phyloP scores from a whole-genome alignment of 495 filamentous ascomycete species.

The Elaphomyces granulatus region DNA sequence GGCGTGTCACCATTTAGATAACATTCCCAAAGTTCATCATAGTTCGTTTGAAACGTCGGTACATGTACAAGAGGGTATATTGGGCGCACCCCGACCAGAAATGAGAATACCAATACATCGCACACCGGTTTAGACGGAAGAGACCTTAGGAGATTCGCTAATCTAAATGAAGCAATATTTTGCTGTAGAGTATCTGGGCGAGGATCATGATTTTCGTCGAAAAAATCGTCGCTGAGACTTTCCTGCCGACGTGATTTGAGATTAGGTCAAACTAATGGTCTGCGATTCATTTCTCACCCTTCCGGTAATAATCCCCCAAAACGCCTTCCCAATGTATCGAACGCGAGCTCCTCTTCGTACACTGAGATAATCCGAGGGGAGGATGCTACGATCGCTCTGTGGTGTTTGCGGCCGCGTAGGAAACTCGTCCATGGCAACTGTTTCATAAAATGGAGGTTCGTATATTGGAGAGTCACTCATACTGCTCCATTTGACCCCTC shows the following conservation, averaged over 20 bases:
- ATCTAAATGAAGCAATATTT: background rate
- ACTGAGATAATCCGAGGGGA: conserved; percentile 2
- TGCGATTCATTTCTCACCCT: background rate
- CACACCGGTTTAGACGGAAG: conserved; percentile 3
- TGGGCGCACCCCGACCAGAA: conserved; percentile 7
- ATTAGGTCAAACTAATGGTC: background rate
- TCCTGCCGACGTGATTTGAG: conserved; percentile 3
- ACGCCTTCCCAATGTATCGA: conserved; percentile 2
- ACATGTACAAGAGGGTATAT: conserved; percentile 9
- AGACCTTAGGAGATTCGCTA: conserved; percentile 1
- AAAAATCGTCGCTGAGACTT: conserved; percentile 7
- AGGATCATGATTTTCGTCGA: conserved; percentile 5
- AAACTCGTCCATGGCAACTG: too few relatives aligned
- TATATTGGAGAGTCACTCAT: too few relatives aligned
- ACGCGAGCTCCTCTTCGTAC: conserved; percentile 1
- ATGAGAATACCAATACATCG: conserved; percentile 5
- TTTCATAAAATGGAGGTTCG: too few relatives aligned
- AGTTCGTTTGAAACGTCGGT: conserved; percentile 6
- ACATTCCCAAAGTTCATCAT: conserved; percentile 12
- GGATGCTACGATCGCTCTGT: too few relatives aligned
- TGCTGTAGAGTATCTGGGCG: conserved; percentile 4
- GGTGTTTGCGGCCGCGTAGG: too few relatives aligned
- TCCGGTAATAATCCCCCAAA: conserved; percentile 1
- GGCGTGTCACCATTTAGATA: conserved; percentile 2
- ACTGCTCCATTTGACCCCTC: too few relatives aligned